Evolutionary conservation across 495 filamentous ascomycete species (phyloP), one percentile per base, ranked within the genome.

Genomic region (Daldinia loculata): DNA sequence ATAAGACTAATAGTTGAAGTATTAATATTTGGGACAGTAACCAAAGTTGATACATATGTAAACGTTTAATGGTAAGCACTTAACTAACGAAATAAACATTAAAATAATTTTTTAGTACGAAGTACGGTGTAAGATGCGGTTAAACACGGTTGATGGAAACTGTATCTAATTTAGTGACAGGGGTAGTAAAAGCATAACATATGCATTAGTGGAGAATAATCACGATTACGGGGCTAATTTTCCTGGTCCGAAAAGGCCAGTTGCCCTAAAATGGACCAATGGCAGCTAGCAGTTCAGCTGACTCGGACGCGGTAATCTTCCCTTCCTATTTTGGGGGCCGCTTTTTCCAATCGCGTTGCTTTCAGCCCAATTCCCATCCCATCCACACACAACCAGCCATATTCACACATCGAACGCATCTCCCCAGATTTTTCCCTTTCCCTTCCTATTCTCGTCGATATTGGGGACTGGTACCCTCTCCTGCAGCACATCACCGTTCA

Each of bases 361-460:
- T 68, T 72, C 61, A 72, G 65, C 70, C 65, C 65, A 68, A 63
- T 60, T 72, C 58, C 56, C 55, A 60, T 64, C 61, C 55, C 30
- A 27, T 39, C 50, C 39, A 65, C 62, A 43, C 27, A 30, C 52
- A 58, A 57, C 62, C 62, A 60, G 56, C 56, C 32, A 48, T 60
- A n/a, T n/a, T n/a, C n/a, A 32, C 56, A 59, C 58, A 61, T 67
- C 61, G 48, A 68, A 48, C 60, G 64, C 64, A 65, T 68, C 65
- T 72, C 65, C 65, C 65, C 64, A 72, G 69, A 72, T 72, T 67
- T 71, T 67, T 67, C 9, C 24, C 55, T 61, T 69, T 65, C 61
- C 66, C 65, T 73, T 69, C 70, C 66, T 52, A 73, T 73, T 73
- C 56, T 73, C 61, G 61, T 68, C 61, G 61, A 66, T 66, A 73